Percentiles rank a stretch among this genome's conserved stretches.
Evolutionary conservation across 2,329 filamentous ascomycete species (phyloP).

Genomic region (Zasmidium angulare): DNA sequence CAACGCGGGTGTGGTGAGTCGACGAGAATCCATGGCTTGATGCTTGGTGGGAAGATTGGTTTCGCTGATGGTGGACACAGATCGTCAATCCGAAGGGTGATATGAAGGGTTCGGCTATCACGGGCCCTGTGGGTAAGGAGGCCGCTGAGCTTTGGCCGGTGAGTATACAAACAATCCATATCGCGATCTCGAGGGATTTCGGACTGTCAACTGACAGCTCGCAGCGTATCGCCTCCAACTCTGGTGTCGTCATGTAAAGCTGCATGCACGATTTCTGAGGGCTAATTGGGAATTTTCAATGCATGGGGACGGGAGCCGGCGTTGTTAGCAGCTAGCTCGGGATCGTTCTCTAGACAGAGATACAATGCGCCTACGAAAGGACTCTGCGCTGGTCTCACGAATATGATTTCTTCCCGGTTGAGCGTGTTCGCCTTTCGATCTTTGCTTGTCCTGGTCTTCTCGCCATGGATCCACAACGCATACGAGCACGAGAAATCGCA

Average conservation of each 20-base stretch:
- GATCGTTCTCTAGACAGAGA: neutral
- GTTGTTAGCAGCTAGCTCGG: conserved; percentile 12
- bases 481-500: too few relatives aligned
- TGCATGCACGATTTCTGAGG: conserved; percentile 1
- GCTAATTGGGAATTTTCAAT: conserved; percentile 18
- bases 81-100: conserved; percentile 99
- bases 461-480: too few relatives aligned
- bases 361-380: neutral
- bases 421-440: neutral
- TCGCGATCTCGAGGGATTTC: too few relatives aligned
- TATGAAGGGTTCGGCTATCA: conserved; percentile 99
- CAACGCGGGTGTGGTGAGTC: conserved; percentile 85
- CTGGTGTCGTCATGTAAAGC: conserved; percentile 97
- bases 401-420: neutral
- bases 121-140: conserved; percentile 98
- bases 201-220: conserved; percentile 7
- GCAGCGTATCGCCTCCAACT: conserved; percentile 99
- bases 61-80: conserved; percentile 46
- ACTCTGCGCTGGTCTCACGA: neutral
- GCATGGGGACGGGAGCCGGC: conserved; percentile 22
- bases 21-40: conserved; percentile 39
- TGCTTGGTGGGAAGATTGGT: neutral
- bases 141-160: conserved; percentile 99
- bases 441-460: too few relatives aligned
- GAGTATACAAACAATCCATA: conserved; percentile 45